A percentile compares a stretch with the other conserved stretches of the same genome.
Evolutionary conservation across 495 filamentous ascomycete genomes (phyloP).

Genomic region (Friedmanniomyces endolithicus): DNA sequence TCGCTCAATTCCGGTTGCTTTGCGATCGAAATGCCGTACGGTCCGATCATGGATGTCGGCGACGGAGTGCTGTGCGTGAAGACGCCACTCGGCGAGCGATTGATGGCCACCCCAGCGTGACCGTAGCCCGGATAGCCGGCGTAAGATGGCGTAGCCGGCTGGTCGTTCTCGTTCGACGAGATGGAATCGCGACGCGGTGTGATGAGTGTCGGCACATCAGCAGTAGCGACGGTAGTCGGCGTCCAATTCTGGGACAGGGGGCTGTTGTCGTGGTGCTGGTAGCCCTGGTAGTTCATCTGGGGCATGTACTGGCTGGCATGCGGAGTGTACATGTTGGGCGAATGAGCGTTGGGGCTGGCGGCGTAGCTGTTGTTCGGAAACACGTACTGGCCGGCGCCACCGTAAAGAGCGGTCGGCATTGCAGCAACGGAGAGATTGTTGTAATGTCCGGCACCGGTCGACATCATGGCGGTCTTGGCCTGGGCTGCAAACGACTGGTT

Average conservation of each 20-base stretch:
- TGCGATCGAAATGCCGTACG: slow-evolving; percentile 29
- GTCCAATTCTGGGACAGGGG: slow-evolving; percentile 31
- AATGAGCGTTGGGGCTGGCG: slow-evolving; percentile 17
- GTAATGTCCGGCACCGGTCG: slow-evolving; percentile 22
- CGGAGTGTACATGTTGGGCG: slow-evolving; percentile 27
- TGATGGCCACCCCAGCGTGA: slow-evolving; percentile 44
- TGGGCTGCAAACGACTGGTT: slow-evolving; percentile 24
- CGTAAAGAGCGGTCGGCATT: slow-evolving; percentile 24
- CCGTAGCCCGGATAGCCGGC: slow-evolving; percentile 31
- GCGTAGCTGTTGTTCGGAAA: slow-evolving; percentile 26
- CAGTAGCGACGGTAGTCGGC: slow-evolving; percentile 25
- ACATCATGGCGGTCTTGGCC: slow-evolving; percentile 24
- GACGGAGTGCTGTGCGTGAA: slow-evolving; percentile 41
- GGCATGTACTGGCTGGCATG: slow-evolving; percentile 23
- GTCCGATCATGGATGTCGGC: slow-evolving; percentile 43
- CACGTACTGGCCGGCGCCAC: slow-evolving; percentile 12
- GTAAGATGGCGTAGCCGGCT: slow-evolving; percentile 47
- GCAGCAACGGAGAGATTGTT: slow-evolving; percentile 16
- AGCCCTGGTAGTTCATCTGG: slow-evolving; percentile 22
- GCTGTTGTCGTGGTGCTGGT: slow-evolving; percentile 28
- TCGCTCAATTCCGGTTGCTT: slow-evolving; percentile 44
- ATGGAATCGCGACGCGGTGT: slow-evolving; percentile 33
- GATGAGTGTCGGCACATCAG: slow-evolving; percentile 34
- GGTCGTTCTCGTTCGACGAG: slow-evolving; percentile 55
- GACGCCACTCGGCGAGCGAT: slow-evolving; percentile 42